phyloP scores from a whole-genome alignment of 768 basidiomycete species.

The Tephrocybe sp. region DNA sequence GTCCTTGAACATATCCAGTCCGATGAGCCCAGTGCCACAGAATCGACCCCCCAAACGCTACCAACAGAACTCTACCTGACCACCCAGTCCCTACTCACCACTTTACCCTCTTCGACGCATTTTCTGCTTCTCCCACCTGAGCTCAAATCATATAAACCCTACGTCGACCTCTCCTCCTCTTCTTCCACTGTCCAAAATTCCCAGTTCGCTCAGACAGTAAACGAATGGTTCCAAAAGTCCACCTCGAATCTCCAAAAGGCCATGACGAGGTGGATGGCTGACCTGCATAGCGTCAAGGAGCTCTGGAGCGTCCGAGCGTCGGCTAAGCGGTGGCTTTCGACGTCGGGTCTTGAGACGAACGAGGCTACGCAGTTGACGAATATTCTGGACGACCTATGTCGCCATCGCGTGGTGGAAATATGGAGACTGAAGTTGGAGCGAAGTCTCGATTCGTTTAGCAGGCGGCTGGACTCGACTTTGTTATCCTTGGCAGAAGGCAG shows the following conservation, averaged over 20 bases:
- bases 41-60: conserved; percentile 24
- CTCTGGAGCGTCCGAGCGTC: conserved; percentile 71
- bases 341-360: conserved; percentile 40
- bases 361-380: conserved; percentile 47
- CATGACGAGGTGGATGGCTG: conserved; percentile 56
- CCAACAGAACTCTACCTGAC: conserved; percentile 60
- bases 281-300: conserved; percentile 59
- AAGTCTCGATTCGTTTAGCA: conserved; percentile 46
- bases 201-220: conserved; percentile 46
- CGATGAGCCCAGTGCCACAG: conserved; percentile 32
- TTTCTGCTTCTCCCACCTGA: conserved; percentile 72
- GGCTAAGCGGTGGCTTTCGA: conserved; percentile 45
- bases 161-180: conserved; percentile 68
- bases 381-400: conserved; percentile 55
- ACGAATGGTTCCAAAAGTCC: conserved; percentile 66
- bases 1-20: conserved; percentile 66
- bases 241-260: conserved; percentile 42
- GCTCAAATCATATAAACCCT: conserved; percentile 81
- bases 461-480: conserved; percentile 40
- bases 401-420: conserved; percentile 53
- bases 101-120: conserved; percentile 82
- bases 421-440: conserved; percentile 52
- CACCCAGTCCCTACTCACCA: conserved; percentile 64
- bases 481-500: conserved; percentile 28
- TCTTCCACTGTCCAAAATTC: conserved; percentile 49